Evolutionary conservation across 1,139 yeast species (phyloP).

Genomic region (Lodderomyces metapsilosis): DNA sequence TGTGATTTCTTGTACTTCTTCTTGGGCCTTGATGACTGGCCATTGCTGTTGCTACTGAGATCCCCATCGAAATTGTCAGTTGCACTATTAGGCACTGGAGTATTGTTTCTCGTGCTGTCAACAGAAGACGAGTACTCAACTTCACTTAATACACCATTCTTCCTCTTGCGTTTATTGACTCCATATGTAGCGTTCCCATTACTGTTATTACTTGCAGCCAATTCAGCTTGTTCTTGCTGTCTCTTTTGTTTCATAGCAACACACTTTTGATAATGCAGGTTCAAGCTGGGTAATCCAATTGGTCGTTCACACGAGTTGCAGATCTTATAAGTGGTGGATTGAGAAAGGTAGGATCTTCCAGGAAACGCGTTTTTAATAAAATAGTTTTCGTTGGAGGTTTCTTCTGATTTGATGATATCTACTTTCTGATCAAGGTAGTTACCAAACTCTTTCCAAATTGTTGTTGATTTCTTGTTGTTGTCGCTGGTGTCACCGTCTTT

Average conservation of each 20-base stretch:
- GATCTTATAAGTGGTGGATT: conserved; percentile 54
- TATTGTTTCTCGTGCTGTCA: conserved; percentile 40
- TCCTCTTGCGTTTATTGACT: conserved; percentile 32
- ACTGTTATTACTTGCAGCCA: conserved; percentile 12
- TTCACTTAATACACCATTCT: conserved; percentile 29
- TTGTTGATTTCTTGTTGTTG: conserved; percentile 21
- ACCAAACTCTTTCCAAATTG: conserved; percentile 64
- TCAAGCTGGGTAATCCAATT: conserved; percentile 47
- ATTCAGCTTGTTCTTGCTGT: conserved; percentile 24
- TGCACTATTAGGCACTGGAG: conserved; percentile 30
- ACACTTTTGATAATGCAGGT: conserved; percentile 49
- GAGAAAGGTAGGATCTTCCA: conserved; percentile 35
- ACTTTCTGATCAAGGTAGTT: conserved; percentile 51
- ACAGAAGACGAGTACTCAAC: conserved; percentile 38
- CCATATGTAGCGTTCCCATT: conserved; percentile 8
- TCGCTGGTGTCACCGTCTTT: neutral
- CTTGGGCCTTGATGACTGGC: conserved; percentile 29
- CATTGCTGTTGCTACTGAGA: neutral
- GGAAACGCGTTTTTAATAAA: conserved; percentile 2
- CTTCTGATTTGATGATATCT: conserved; percentile 26
- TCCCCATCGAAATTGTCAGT: conserved; percentile 2
- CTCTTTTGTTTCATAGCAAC: conserved; percentile 46
- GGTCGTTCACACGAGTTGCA: conserved; percentile 70
- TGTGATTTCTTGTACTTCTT: conserved; percentile 47
- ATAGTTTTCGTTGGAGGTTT: conserved; percentile 17